Base-by-base conservation (phyloP, 192 early-diverging fungal genomes). In the Gamsiella multidivaricata region DNA sequence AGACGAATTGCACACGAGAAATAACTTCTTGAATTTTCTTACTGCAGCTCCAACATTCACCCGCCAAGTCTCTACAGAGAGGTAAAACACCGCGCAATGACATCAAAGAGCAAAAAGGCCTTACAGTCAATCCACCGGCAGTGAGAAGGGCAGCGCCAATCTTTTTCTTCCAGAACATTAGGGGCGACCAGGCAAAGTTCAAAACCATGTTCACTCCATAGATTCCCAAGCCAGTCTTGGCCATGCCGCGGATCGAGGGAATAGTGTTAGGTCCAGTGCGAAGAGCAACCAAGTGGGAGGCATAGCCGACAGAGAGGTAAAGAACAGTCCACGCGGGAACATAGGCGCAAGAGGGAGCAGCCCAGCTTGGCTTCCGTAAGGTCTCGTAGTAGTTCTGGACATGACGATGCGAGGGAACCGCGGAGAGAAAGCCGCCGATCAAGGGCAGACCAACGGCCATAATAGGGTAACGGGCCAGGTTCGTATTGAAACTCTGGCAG, bases 221-320 rank as follows among this genome's bases (percentile, higher is more conserved):
- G 32, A 67, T 29, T 2, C 74, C 60, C 53, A 78, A 46, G 39
- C 74, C 74, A 58, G 65, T 69, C 15, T 49, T 60, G 23, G 74
- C 74, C 23, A 69, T 22, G 17, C 33, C 1, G 3, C 74, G 65
- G 54, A 78, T 57, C 25, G 66, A 69, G 8, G 65, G 65, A 12
- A 69, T 2, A 2, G 74, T 69, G 59, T 63, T 69, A 31, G 74
- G 74, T 26, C 74, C 65, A 11, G 74, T 69, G 14, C 64, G 58
- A 7, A 78, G 65, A 12, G 74, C 65, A 7, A 78, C 74, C 45
- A 78, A 42, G 49, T 78, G 74, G 3, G 74, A 78, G 5, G 74
- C 74, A 64, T 78, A 78, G 6, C 74, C 74, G 10, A 78, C 39
- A n/a, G 74, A 57, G 46, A 78, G 25, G 54, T 78, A 78, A 23